Conservation (phyloP, 192 early-diverging fungal species). For the Umbelopsis sp. region DNA sequence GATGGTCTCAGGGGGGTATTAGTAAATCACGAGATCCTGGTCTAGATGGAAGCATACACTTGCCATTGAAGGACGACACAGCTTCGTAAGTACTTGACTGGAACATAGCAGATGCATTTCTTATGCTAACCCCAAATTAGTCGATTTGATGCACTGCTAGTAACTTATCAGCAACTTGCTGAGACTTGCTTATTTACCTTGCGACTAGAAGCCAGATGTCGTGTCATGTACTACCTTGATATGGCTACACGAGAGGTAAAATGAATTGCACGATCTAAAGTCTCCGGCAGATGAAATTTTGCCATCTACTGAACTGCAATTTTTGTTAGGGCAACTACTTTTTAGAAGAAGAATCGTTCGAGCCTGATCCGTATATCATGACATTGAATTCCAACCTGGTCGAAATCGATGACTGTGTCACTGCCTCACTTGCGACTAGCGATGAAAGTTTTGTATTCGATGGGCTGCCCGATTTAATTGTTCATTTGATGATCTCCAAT, state of each 20-base stretch:
- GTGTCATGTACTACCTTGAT: slow-evolving; percentile 86
- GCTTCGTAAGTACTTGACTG: slow-evolving; percentile 30
- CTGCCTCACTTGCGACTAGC: slow-evolving; percentile 58
- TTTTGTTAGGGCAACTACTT: slow-evolving; percentile 73
- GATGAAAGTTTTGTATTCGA: slow-evolving; percentile 82
- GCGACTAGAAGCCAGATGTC: slow-evolving; percentile 82
- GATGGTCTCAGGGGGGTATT: slow-evolving; percentile 38
- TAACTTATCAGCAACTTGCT: slow-evolving; percentile 73
- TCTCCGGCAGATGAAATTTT: background rate
- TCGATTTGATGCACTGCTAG: slow-evolving; percentile 56
- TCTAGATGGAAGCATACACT: slow-evolving; percentile 33
- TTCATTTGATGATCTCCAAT: slow-evolving; percentile 68
- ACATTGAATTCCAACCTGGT: slow-evolving; percentile 80
- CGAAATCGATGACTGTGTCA: slow-evolving; percentile 73
- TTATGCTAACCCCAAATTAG: slow-evolving; percentile 24
- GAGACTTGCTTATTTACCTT: slow-evolving; percentile 81
- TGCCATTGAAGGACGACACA: slow-evolving; percentile 53
- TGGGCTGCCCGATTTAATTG: slow-evolving; percentile 77
- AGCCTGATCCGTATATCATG: slow-evolving; percentile 89
- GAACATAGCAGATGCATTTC: background rate
- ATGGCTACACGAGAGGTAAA: slow-evolving; percentile 84
- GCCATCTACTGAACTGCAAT: background rate
- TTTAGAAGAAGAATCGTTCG: slow-evolving; percentile 73
- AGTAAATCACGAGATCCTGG: slow-evolving; percentile 19
- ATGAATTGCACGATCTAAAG: background rate